Conservation (phyloP, 1,284 basidiomycete genomes). For the Rhodotorula sp. region DNA sequence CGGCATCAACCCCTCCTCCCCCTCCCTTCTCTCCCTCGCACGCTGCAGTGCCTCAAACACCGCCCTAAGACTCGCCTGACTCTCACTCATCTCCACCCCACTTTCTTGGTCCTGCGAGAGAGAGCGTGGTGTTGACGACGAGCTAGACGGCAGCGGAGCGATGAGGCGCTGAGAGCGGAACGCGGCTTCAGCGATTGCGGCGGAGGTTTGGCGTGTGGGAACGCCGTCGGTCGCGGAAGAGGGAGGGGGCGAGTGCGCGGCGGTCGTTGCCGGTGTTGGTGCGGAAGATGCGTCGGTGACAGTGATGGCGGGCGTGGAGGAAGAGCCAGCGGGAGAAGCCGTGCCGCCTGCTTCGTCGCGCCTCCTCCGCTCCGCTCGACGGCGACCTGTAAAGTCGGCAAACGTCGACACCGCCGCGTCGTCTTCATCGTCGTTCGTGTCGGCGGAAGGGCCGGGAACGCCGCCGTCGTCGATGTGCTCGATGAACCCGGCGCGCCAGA, state of each 20-base stretch:
- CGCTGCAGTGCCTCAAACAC: not conserved
- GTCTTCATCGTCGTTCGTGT: no score
- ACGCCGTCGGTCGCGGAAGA: not conserved
- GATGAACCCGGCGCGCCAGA: slow-evolving; percentile 19
- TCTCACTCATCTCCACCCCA: not conserved
- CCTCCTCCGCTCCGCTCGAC: slow-evolving; percentile 9
- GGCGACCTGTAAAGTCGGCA: slow-evolving; percentile 9
- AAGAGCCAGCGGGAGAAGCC: no score
- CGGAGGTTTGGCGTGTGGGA: slow-evolving; percentile 3
- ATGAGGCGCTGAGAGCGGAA: slow-evolving; percentile 12
- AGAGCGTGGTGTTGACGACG: not conserved
- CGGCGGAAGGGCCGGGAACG: not conserved
- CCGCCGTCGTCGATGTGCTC: slow-evolving; percentile 14
- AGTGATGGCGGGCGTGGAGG: slow-evolving; percentile 1
- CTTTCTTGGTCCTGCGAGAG: not conserved
- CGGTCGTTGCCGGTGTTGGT: not conserved
- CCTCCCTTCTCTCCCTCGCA: not conserved
- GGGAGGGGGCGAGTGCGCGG: not conserved
- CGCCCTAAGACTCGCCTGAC: not conserved
- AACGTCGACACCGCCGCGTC: not conserved
- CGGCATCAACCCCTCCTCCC: not conserved
- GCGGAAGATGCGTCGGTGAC: not conserved
- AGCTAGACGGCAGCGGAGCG: slow-evolving; percentile 6
- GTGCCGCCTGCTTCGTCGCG: not conserved
- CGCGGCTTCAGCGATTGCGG: slow-evolving; percentile 9